phyloP scores from a whole-genome alignment of 192 early-diverging fungal genomes.

The Geosiphon pyriformis region DNA sequence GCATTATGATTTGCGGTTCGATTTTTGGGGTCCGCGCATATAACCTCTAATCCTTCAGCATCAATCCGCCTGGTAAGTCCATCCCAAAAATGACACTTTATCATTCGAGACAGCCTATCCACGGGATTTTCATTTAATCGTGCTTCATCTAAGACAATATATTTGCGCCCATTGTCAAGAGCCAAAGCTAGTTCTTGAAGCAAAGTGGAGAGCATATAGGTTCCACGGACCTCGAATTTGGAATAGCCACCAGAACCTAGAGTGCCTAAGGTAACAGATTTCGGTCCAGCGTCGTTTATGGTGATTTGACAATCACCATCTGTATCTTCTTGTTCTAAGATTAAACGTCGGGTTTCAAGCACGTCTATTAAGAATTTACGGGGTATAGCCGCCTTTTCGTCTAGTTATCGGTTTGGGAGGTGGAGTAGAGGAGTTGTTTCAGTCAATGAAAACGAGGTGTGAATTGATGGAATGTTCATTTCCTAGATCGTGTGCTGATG shows the following conservation, averaged over 20 bases:
- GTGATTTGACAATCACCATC: slow-evolving; percentile 95
- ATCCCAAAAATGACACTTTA: slow-evolving; percentile 94
- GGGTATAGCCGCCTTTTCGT: slow-evolving; percentile 56
- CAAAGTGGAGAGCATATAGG: slow-evolving; percentile 91
- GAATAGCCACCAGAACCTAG: slow-evolving; percentile 80
- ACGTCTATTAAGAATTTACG: slow-evolving; percentile 85
- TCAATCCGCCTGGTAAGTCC: slow-evolving; percentile 86
- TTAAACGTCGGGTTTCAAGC: slow-evolving; percentile 63
- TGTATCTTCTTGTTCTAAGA: slow-evolving; percentile 92
- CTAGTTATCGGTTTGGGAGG: slow-evolving; percentile 22
- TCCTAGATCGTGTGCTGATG: too few relatives aligned
- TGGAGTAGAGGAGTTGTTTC: background rate
- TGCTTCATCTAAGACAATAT: slow-evolving; percentile 85
- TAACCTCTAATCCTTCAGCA: slow-evolving; percentile 78
- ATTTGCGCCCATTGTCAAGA: slow-evolving; percentile 75
- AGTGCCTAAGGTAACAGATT: slow-evolving; percentile 79
- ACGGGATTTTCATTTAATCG: slow-evolving; percentile 93
- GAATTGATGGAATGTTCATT: background rate
- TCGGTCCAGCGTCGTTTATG: slow-evolving; percentile 86
- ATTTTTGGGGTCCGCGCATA: slow-evolving; percentile 92
- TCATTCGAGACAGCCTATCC: slow-evolving; percentile 82
- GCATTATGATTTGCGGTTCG: slow-evolving; percentile 64
- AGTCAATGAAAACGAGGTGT: background rate
- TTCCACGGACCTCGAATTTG: slow-evolving; percentile 87
- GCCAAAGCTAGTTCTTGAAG: slow-evolving; percentile 94